Percentiles rank a stretch among this genome's conserved stretches.
phyloP scores from a whole-genome alignment of 2,329 filamentous ascomycete genomes.

The Myriosclerotinia curreyana region DNA sequence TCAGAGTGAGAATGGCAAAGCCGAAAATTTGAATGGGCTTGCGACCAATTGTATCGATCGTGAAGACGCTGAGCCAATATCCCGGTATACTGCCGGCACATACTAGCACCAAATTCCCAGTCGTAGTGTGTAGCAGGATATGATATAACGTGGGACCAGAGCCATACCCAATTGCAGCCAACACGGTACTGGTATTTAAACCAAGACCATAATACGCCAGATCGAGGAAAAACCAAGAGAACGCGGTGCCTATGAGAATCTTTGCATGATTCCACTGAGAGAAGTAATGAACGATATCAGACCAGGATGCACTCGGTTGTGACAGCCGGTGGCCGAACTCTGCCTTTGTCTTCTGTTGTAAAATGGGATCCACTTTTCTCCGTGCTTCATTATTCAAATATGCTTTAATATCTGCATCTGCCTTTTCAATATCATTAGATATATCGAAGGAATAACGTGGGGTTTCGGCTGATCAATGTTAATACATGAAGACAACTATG shows the following conservation, averaged over 20 bases:
- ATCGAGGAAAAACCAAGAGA: conserved; percentile 81
- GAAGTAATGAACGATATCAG: conserved; percentile 67
- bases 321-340: conserved; percentile 52
- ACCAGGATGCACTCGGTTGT: conserved; percentile 66
- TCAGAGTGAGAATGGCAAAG: conserved; percentile 57
- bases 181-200: conserved; percentile 71
- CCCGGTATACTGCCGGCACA: conserved; percentile 76
- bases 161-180: conserved; percentile 69
- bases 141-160: conserved; percentile 62
- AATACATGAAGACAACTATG: too few relatives aligned
- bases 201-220: conserved; percentile 67
- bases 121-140: conserved; percentile 66
- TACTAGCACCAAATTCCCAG: conserved; percentile 74
- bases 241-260: conserved; percentile 70
- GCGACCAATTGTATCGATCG: conserved; percentile 71
- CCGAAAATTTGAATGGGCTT: conserved; percentile 70
- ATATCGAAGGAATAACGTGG: conserved; percentile 82
- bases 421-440: conserved; percentile 70
- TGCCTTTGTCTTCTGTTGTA: conserved; percentile 53
- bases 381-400: conserved; percentile 51
- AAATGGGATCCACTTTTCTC: conserved; percentile 48
- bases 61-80: conserved; percentile 73
- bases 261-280: conserved; percentile 66
- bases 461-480: too few relatives aligned
- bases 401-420: conserved; percentile 66